Conservation (phyloP, 768 basidiomycete species). For the Xerocomellus amylosporus region DNA sequence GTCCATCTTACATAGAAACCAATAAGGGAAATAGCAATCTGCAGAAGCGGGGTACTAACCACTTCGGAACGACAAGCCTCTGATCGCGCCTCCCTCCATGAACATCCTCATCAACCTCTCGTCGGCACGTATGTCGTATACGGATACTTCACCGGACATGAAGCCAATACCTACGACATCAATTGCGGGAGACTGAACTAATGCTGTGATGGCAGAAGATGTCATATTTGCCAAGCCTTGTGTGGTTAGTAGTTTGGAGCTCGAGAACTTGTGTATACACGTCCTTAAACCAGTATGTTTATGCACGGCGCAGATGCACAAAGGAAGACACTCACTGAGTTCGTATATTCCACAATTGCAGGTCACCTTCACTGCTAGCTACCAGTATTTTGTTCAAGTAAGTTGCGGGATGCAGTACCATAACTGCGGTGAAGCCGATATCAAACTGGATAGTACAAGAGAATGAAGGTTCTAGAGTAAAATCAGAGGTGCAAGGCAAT, state of each 20-base stretch:
- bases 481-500: slow-evolving; percentile 9
- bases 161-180: slow-evolving; percentile 96
- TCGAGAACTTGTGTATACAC: slow-evolving; percentile 76
- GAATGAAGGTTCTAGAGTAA: slow-evolving; percentile 18
- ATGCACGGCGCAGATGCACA: background rate
- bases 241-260: slow-evolving; percentile 48
- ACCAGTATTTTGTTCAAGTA: slow-evolving; percentile 95
- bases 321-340: slow-evolving; percentile 55
- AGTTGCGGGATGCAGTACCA: slow-evolving; percentile 88
- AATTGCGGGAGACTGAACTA: slow-evolving; percentile 91
- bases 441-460: slow-evolving; percentile 75
- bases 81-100: slow-evolving; percentile 83
- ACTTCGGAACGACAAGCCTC: slow-evolving; percentile 79
- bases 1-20: slow-evolving; percentile 56
- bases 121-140: slow-evolving; percentile 89
- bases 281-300: slow-evolving; percentile 44
- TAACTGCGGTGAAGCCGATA: slow-evolving; percentile 78
- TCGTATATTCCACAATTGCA: slow-evolving; percentile 94
- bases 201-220: slow-evolving; percentile 60
- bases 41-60: slow-evolving; percentile 48
- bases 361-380: slow-evolving; percentile 70
- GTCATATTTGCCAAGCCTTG: slow-evolving; percentile 29
- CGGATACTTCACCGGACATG: slow-evolving; percentile 78
- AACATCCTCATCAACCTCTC: slow-evolving; percentile 86
- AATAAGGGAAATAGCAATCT: background rate